phyloP scores from a whole-genome alignment of 1,284 basidiomycete genomes.

The Ganoderma multipileum region DNA sequence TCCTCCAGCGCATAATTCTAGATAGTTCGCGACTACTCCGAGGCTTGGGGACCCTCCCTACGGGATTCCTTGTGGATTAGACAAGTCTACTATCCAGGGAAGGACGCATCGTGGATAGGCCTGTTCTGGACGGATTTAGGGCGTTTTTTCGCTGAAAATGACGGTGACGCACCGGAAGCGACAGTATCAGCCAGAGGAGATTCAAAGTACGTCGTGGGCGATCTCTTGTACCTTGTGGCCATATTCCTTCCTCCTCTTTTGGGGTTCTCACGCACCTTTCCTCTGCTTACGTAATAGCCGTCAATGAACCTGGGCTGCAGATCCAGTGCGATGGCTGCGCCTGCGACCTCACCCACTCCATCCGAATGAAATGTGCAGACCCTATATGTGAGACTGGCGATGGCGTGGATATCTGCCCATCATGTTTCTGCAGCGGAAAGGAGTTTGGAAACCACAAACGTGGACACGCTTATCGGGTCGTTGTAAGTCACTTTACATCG shows the following conservation, averaged over 20 bases:
- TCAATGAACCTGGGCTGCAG: constrained; percentile 80
- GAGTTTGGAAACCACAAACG: constrained; percentile 90
- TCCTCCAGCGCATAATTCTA: background rate
- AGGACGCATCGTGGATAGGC: constrained; percentile 12
- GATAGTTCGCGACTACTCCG: constrained; percentile 4
- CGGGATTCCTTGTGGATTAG: constrained; percentile 14
- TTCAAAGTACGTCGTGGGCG: constrained; percentile 61
- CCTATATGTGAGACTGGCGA: constrained; percentile 76
- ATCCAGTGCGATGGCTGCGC: constrained; percentile 79
- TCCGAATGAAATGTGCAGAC: constrained; percentile 91
- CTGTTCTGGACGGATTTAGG: constrained; percentile 18
- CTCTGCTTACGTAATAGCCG: constrained; percentile 58
- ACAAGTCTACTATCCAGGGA: background rate
- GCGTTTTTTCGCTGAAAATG: constrained; percentile 49
- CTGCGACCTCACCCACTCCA: constrained; percentile 85
- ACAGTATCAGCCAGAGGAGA: constrained; percentile 75
- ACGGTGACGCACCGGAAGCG: constrained; percentile 80
- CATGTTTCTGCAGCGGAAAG: constrained; percentile 92
- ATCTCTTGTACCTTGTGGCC: constrained; percentile 36
- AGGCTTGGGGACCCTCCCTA: constrained; percentile 18
- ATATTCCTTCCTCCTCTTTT: constrained; percentile 30
- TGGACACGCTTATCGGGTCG: constrained; percentile 91
- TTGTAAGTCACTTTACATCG: constrained; percentile 59
- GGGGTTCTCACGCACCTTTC: constrained; percentile 46
- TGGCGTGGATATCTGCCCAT: constrained; percentile 88